Evolutionary conservation across 768 basidiomycete species (phyloP), one percentile per base, ranked within the genome.

Genomic region (Gymnopilus dilepis): DNA sequence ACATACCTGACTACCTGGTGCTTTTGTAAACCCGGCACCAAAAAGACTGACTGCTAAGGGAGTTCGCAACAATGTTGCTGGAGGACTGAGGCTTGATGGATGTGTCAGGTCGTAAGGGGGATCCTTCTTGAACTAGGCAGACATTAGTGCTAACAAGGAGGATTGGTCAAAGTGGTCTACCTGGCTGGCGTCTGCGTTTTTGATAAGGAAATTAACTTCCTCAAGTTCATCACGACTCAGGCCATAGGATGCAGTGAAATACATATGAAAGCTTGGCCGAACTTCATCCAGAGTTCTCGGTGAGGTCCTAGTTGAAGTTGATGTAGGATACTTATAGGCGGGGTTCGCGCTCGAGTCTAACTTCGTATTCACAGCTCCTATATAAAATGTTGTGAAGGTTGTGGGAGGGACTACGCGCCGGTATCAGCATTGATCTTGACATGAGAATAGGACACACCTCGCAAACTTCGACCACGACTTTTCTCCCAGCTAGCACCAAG

Each of bases 21-120:
- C 74, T 70, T 91, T 92, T 30, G 89, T 90, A 68, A 94, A 96
- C 1, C 94, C 91, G 4, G 91, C 94, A 12, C 94, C 94, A 61
- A 85, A 87, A 4, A 96, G 68, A 67, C 95, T 93, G 2, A 81
- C 86, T 4, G 91, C 77, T 15, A 93, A 67, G 1, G 94, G 94
- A 28, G 75, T 75, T 11, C 76, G 73, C 24, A 96, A 76, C 60
- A 95, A 70, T 3, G 86, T 72, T 0, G 76, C 70, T 4, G 94
- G 94, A 7, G 77, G 76, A 5, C 67, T 59, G 17, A 91, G 75
- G 0, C 81, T 79, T 4, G 70, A 68, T 19, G 81, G 80, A 17
- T 92, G 57, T 0, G 75, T 76, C 66, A 85, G 85, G 0, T 82
- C 82, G 71, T 87, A 94, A 0, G 82, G 75, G n/a, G 90, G 74